phyloP scores from a whole-genome alignment of 2,329 filamentous ascomycete genomes.

The Clathrospora elynae region DNA sequence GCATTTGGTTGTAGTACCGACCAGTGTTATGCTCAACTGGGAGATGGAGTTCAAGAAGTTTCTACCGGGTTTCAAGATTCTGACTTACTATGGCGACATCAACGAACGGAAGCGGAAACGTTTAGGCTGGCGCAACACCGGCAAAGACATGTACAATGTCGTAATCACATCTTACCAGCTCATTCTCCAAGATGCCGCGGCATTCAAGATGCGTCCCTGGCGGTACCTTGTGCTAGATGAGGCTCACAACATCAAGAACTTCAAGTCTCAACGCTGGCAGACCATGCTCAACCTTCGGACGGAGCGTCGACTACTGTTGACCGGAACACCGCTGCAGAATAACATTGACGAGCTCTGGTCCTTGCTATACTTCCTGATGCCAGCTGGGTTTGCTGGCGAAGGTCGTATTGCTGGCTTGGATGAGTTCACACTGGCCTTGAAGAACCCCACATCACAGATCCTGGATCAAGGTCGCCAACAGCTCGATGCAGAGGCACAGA shows the following conservation, averaged over 20 bases:
- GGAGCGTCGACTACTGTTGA: constrained; percentile 81
- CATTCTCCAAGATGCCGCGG: constrained; percentile 89
- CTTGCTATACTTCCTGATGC: constrained; percentile 93
- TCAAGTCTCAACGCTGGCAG: constrained; percentile 96
- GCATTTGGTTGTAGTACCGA: constrained; percentile 93
- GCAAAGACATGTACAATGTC: constrained; percentile 80
- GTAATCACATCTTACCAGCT: constrained; percentile 98
- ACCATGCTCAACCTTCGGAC: constrained; percentile 93
- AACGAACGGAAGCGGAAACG: constrained; percentile 92
- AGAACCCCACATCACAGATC: constrained; percentile 93
- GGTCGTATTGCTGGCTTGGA: constrained; percentile 93
- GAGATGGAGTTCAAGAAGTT: constrained; percentile 99
- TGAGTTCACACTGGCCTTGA: constrained; percentile 96
- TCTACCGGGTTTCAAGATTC: constrained; percentile 95
- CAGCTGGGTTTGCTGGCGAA: constrained; percentile 79
- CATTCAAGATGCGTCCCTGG: constrained; percentile 91
- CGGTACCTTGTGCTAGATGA: constrained; percentile 98
- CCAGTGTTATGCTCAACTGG: constrained; percentile 99
- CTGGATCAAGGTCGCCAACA: constrained; percentile 91
- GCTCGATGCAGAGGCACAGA: constrained; percentile 90
- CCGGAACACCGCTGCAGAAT: constrained; percentile 94
- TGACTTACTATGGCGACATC: constrained; percentile 93
- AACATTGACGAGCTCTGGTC: constrained; percentile 98
- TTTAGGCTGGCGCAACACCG: constrained; percentile 89
- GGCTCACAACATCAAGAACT: constrained; percentile 99